Evolutionary conservation across 2,329 filamentous ascomycete species (phyloP).

Genomic region (Diaporthe vexans): DNA sequence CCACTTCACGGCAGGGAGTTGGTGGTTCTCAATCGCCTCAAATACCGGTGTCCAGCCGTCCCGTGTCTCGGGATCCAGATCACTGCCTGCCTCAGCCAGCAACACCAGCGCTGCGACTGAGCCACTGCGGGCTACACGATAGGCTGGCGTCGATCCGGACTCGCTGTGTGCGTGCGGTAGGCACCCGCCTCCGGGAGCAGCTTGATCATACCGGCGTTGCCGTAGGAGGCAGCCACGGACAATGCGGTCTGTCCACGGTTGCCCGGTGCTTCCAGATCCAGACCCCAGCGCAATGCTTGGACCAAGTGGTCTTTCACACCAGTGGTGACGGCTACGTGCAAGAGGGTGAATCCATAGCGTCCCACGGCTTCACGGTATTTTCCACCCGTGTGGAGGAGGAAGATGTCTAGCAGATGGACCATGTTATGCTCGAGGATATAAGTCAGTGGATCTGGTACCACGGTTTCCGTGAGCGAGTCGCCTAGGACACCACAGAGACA

Average conservation of each 20-base stretch:
- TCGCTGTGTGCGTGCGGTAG: background rate
- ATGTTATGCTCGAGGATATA: too few relatives aligned
- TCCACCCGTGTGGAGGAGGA: too few relatives aligned
- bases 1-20: slow-evolving; percentile 3
- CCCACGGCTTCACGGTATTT: background rate
- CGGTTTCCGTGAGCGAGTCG: too few relatives aligned
- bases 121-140: slow-evolving; percentile 2
- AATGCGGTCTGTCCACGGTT: slow-evolving; percentile 9
- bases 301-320: background rate
- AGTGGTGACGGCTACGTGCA: background rate
- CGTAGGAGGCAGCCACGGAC: background rate
- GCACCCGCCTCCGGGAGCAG: slow-evolving; percentile 1
- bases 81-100: background rate
- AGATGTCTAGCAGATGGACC: too few relatives aligned
- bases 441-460: too few relatives aligned
- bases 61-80: background rate
- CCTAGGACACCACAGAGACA: background rate
- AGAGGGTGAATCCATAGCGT: background rate
- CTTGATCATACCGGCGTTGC: slow-evolving; percentile 1
- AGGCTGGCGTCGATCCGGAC: background rate
- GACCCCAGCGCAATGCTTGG: background rate
- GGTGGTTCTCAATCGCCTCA: slow-evolving; percentile 7
- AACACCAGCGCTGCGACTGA: background rate
- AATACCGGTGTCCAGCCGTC: background rate
- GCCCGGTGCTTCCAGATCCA: slow-evolving; percentile 1